Percentiles rank a stretch among this genome's conserved stretches.
These are phyloP conservation scores for Penicillium italicum DNA, from an alignment of 2,329 filamentous ascomycete species.

Conservation along the genomic window DNA sequence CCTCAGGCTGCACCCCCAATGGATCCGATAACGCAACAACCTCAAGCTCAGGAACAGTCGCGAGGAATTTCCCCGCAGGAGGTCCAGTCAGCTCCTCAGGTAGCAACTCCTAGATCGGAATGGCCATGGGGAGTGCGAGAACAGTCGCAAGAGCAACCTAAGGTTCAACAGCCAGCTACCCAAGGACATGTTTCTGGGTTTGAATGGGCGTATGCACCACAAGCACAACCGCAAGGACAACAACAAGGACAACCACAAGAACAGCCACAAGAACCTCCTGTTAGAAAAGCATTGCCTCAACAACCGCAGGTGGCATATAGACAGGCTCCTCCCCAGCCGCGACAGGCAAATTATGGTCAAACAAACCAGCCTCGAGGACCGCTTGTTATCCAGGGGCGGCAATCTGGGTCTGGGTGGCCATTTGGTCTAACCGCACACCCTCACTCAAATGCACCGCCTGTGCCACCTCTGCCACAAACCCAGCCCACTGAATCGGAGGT, in stretches of 20 bases:
- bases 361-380: not conserved
- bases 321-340: not conserved
- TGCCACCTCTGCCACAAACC: not conserved
- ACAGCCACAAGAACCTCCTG: not conserved
- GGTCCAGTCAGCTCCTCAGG: not conserved
- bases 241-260: not conserved
- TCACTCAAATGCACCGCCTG: not conserved
- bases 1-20: slow-evolving; percentile 47
- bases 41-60: not conserved
- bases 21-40: not conserved
- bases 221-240: not conserved
- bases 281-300: not conserved
- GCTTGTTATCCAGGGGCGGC: slow-evolving; percentile 3
- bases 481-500: not conserved
- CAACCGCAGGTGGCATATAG: not conserved
- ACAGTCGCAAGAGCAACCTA: not conserved
- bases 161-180: not conserved
- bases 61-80: not conserved
- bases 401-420: slow-evolving; percentile 7
- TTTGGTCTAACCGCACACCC: slow-evolving; percentile 3
- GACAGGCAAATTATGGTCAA: not conserved
- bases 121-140: slow-evolving; percentile 1
- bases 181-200: not conserved
- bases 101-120: not conserved
- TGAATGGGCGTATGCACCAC: slow-evolving; percentile 1